Evolutionary conservation across 2,329 filamentous ascomycete genomes (phyloP).

Genomic region (Tolypocladium inflatum): DNA sequence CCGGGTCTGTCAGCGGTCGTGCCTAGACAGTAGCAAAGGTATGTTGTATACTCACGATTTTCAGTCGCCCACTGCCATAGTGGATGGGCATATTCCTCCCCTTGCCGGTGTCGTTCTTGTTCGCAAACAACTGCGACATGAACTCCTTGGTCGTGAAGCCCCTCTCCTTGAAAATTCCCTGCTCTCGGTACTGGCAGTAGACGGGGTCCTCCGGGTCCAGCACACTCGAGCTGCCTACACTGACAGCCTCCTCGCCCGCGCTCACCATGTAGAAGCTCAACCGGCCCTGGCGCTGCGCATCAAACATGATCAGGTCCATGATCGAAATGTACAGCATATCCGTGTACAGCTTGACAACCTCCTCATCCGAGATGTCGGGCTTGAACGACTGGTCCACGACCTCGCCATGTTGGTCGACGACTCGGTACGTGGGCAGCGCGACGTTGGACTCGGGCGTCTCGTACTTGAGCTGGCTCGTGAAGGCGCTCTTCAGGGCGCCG

Average conservation of each 20-base stretch:
- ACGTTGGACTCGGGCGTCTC: constrained; percentile 60
- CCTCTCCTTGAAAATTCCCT: constrained; percentile 81
- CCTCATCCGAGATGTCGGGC: constrained; percentile 58
- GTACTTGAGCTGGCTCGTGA: constrained; percentile 73
- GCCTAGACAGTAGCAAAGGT: neutral
- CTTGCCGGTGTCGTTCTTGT: constrained; percentile 65
- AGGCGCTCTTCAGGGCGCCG: constrained; percentile 90
- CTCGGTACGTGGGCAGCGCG: constrained; percentile 82
- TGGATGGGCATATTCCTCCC: constrained; percentile 97
- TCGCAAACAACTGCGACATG: constrained; percentile 92
- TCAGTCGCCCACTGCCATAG: constrained; percentile 75
- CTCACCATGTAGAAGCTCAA: constrained; percentile 97
- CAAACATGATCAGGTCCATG: constrained; percentile 97
- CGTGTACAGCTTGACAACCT: constrained; percentile 50
- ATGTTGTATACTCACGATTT: constrained; percentile 53
- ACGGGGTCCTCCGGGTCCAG: constrained; percentile 78
- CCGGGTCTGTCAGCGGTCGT: neutral
- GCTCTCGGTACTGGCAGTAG: constrained; percentile 90
- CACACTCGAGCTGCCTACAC: constrained; percentile 79
- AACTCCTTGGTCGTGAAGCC: constrained; percentile 83
- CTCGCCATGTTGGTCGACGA: constrained; percentile 79
- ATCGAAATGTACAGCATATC: constrained; percentile 64
- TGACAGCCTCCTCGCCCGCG: constrained; percentile 88
- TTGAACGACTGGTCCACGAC: constrained; percentile 66
- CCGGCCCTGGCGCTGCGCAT: constrained; percentile 89